Base-by-base conservation (phyloP, 345 rosid species). In the Eucalyptus pauciflora region DNA sequence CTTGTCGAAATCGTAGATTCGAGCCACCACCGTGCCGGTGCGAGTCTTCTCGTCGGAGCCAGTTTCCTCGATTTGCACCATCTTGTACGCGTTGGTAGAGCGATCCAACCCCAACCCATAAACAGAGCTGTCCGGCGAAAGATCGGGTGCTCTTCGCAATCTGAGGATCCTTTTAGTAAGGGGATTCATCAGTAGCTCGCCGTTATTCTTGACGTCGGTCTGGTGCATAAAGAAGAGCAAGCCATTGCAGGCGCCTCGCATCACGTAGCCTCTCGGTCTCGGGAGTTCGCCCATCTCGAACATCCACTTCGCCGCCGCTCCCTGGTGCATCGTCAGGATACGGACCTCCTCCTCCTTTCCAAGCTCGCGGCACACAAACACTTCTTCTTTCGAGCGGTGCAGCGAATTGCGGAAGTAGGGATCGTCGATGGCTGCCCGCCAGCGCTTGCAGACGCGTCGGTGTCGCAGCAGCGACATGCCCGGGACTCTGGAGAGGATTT, bases 321-420 rank as follows among this genome's bases (percentile, higher is more conserved):
- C 64, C 0, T 58, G 29, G 29, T 0, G 64, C 27, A n/a, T n/a
- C n/a, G n/a, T n/a, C n/a, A 58, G 29, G 64, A 58, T 0, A 10
- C 29, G 64, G n/a, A 25, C 1, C 67, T 25, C 7, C 67, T 18
- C 54, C 8, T 58, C n/a, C 67, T 60, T 25, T 25, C 14, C 67
- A 1, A 0, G 0, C 67, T 60, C 67, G 0, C 0, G 15, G 67
- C 1, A 25, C n/a, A 60, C 1, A 60, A 60, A 1, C 67, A 25
- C 31, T 60, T 0, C 14, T 10, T 24, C 64, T 58, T 22, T 24
- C 6, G 64, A 58, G 64, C 64, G 29, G 64, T 24, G 64, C 29
- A 58, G 29, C 29, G 64, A 58, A 29, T 58, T 58, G 64, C 64
- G 64, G 64, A 58, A 58, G 79, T 31, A 31, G 79, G 79, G n/a